phyloP scores from a whole-genome alignment of 225 moss, liverwort and hornwort genomes.

The Polytrichum formosum region DNA sequence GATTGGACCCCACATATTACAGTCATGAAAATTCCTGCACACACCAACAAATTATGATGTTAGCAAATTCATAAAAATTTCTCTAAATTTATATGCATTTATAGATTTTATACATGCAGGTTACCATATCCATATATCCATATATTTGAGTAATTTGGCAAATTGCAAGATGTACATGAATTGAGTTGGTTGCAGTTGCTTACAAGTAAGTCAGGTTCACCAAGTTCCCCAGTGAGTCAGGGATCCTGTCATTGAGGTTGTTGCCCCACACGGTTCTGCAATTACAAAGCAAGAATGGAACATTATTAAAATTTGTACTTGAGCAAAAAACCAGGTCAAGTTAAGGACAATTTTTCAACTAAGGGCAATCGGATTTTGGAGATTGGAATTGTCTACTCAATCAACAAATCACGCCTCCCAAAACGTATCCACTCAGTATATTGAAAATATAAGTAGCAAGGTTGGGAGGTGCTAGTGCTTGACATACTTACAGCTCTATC shows the following conservation, averaged over 20 bases:
- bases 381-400: no score
- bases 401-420: no score
- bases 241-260: slow-evolving; percentile 19
- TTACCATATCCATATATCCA: no score
- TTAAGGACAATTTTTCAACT: no score
- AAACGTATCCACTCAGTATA: no score
- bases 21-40: slow-evolving; percentile 41
- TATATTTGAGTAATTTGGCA: no score
- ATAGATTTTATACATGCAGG: no score
- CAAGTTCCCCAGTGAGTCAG: slow-evolving; percentile 33
- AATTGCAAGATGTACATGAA: no score
- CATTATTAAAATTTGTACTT: neutral
- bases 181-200: neutral
- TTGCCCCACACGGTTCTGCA: slow-evolving; percentile 40
- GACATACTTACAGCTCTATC: slow-evolving; percentile 25
- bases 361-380: no score
- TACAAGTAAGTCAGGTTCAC: slow-evolving; percentile 39
- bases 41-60: neutral
- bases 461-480: no score
- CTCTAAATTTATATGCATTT: no score
- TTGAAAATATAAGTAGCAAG: neutral
- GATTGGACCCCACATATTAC: slow-evolving; percentile 46
- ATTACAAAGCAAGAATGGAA: neutral
- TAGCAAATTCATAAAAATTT: no score
- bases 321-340: neutral